Conservation (phyloP, 192 early-diverging fungal genomes). For the Mortierella claussenii region DNA sequence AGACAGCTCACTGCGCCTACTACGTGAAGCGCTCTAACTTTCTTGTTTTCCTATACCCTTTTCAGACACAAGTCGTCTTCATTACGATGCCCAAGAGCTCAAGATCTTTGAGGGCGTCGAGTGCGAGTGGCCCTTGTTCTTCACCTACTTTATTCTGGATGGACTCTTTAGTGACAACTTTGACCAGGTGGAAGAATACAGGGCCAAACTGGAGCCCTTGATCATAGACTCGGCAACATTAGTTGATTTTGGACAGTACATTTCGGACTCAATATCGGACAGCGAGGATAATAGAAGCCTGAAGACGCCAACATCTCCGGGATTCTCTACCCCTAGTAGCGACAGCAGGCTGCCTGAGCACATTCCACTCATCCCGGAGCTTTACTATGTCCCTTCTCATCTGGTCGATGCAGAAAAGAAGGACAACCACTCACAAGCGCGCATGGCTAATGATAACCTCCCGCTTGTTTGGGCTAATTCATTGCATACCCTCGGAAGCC, state of each 20-base stretch:
- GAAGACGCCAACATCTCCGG: slow-evolving; percentile 50
- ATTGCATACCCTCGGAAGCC: slow-evolving; percentile 77
- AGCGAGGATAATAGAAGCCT: slow-evolving; percentile 36
- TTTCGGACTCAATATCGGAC: slow-evolving; percentile 47
- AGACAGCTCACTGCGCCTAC: too few species aligned
- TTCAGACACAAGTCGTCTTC: slow-evolving; percentile 72
- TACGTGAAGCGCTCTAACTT: background rate
- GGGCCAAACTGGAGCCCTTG: slow-evolving; percentile 70
- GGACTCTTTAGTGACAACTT: slow-evolving; percentile 77
- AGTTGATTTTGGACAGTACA: slow-evolving; percentile 58
- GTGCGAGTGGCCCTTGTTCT: slow-evolving; percentile 92
- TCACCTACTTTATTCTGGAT: slow-evolving; percentile 87
- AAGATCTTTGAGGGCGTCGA: slow-evolving; percentile 87
- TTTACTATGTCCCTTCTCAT: slow-evolving; percentile 86
- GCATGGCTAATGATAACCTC: slow-evolving; percentile 86
- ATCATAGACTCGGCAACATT: slow-evolving; percentile 75
- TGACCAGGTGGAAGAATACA: slow-evolving; percentile 76
- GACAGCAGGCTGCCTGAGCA: slow-evolving; percentile 52
- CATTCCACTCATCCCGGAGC: slow-evolving; percentile 71
- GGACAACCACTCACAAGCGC: slow-evolving; percentile 73
- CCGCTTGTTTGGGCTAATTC: slow-evolving; percentile 91
- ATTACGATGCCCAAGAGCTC: slow-evolving; percentile 86
- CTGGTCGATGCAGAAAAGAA: slow-evolving; percentile 75
- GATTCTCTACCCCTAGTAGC: slow-evolving; percentile 29
- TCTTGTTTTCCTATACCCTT: background rate